Evolutionary conservation across 2,329 filamentous ascomycete species (phyloP).

Genomic region (Chaetomium globosum): DNA sequence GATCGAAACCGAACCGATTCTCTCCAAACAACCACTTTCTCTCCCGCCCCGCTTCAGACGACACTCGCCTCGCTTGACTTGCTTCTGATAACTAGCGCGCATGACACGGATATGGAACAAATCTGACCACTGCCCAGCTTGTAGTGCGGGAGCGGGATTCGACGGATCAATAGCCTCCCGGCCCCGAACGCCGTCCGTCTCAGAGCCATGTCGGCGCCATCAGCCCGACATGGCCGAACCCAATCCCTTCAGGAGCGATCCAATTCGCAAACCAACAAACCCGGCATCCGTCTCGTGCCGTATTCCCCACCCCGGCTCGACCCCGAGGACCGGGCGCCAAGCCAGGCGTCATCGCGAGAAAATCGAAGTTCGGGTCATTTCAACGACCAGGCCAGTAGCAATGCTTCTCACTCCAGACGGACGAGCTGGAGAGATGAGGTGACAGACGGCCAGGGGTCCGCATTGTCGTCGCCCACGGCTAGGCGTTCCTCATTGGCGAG

Average conservation of each 20-base stretch:
- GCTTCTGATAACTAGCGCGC: constrained; percentile 26
- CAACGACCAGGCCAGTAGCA: constrained; percentile 30
- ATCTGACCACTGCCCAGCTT: constrained; percentile 39
- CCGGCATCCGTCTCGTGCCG: constrained; percentile 53
- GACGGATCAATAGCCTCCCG: constrained; percentile 33
- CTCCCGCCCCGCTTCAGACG: constrained; percentile 1
- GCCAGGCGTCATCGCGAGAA: constrained; percentile 37
- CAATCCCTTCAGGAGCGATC: constrained; percentile 47
- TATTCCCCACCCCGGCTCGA: constrained; percentile 51
- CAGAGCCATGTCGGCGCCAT: constrained; percentile 40
- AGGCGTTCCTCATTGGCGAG: constrained; percentile 45
- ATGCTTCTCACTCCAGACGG: constrained; percentile 25
- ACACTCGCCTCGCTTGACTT: constrained; percentile 19
- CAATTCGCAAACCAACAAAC: constrained; percentile 46
- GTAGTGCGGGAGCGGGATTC: constrained; percentile 32
- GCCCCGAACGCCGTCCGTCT: constrained; percentile 35
- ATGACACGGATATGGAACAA: constrained; percentile 41
- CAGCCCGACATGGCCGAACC: constrained; percentile 39
- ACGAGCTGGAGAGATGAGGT: constrained; percentile 33
- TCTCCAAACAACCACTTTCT: background rate
- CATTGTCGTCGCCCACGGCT: constrained; percentile 43
- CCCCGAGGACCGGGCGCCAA: constrained; percentile 35
- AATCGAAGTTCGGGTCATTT: constrained; percentile 32
- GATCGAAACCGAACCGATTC: constrained; percentile 14
- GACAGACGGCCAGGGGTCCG: constrained; percentile 40